Base-by-base conservation (phyloP, 306 rosid species). In the Lathyrus aphaca region DNA sequence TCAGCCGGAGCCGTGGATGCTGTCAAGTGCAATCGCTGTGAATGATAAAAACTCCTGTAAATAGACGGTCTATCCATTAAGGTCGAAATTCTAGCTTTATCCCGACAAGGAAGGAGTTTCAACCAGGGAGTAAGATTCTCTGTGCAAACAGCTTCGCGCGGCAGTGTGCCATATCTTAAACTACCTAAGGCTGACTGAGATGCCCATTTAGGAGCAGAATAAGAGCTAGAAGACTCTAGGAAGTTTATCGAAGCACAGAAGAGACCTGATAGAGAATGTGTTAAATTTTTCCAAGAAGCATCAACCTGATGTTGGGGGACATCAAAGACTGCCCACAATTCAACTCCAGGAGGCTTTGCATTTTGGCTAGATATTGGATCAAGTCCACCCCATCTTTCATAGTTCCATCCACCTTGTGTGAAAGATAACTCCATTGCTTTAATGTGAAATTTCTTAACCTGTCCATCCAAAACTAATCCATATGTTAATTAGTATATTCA, bases 71-170 rank as follows among this genome's bases (percentile, higher is more conserved):
- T 83, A 74, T 94, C 92, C 97, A 91, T 78, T 74, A 91, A 87
- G 64, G 81, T 64, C 55, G 99, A 85, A 70, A 91, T 69, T 68
- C 98, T 96, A 62, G 92, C 88, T 84, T 88, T 94, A 69, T 91
- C 99, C 39, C 96, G 88, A 83, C 97, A 94, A 57, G 99, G 96
- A 39, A 94, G 96, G 66, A n/a, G 95, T 83, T 94, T 91, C 74
- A 94, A 81, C 99, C 96, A 91, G 3, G 99, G 99, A 65, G 99
- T 94, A 50, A 91, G 88, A 65, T 94, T 94, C 82, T 94, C 96
- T 21, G 99, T 90, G 82, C 99, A 91, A 77, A 94, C 92, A 84
- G 99, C 97, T 77, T 94, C 99, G 46, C 96, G 94, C 17, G 99
- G 99, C 80, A 94, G 69, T 35, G 96, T 78, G 46, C 97, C 99